Conservation (phyloP, 2,329 filamentous ascomycete genomes). For the Penicillium sp. region DNA sequence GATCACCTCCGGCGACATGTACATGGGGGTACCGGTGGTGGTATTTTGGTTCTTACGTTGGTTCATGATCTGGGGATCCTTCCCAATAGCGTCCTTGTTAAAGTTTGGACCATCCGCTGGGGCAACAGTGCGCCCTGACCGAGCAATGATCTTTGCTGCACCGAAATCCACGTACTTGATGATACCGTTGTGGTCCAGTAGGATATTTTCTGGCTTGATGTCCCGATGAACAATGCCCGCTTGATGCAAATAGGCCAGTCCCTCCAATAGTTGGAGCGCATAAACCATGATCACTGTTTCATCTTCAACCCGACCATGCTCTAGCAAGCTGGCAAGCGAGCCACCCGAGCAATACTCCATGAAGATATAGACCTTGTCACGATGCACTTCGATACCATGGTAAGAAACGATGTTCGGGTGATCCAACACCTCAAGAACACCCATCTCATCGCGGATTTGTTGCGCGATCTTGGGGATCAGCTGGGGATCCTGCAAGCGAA, state of each 20-base stretch:
- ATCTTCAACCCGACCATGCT: slow-evolving; percentile 96
- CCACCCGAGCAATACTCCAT: slow-evolving; percentile 99
- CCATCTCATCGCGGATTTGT: slow-evolving; percentile 97
- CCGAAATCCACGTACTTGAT: slow-evolving; percentile 99
- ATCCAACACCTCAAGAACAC: slow-evolving; percentile 89
- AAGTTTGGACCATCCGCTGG: slow-evolving; percentile 59
- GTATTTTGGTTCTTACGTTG: slow-evolving; percentile 68
- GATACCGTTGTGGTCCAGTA: slow-evolving; percentile 94
- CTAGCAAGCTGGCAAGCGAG: slow-evolving; percentile 82
- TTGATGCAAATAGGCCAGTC: slow-evolving; percentile 89
- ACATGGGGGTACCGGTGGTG: slow-evolving; percentile 99
- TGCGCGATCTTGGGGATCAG: slow-evolving; percentile 90
- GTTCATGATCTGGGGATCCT: slow-evolving; percentile 31
- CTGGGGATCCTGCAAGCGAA: slow-evolving; percentile 93
- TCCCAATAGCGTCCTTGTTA: slow-evolving; percentile 32
- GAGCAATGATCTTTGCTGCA: slow-evolving; percentile 93
- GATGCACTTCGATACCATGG: slow-evolving; percentile 95
- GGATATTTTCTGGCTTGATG: slow-evolving; percentile 97
- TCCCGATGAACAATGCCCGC: slow-evolving; percentile 91
- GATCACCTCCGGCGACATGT: slow-evolving; percentile 99
- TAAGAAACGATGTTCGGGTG: slow-evolving; percentile 98
- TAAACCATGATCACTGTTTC: slow-evolving; percentile 98
- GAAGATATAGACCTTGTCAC: slow-evolving; percentile 99
- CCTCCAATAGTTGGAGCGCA: slow-evolving; percentile 88
- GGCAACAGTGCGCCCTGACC: slow-evolving; percentile 84